Conservation (phyloP, 1,139 yeast genomes). For the Blastobotrys elegans region DNA sequence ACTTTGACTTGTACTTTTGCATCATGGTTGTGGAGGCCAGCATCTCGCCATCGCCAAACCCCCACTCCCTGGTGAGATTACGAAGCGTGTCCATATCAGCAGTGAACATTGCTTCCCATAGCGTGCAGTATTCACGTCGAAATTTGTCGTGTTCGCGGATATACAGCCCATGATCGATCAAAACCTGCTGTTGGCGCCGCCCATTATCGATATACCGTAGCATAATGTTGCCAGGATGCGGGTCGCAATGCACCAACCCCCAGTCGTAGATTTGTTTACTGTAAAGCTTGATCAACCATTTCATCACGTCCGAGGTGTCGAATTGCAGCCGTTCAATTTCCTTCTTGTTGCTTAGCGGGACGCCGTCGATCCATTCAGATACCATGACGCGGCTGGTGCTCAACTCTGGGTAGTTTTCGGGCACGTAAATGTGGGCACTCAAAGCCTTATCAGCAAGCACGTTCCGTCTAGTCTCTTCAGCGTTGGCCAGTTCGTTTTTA, state of each 20-base stretch:
- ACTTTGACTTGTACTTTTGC: slow-evolving; percentile 38
- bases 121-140: slow-evolving; percentile 49
- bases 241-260: slow-evolving; percentile 77
- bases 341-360: slow-evolving; percentile 46
- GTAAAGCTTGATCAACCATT: slow-evolving; percentile 50
- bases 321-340: slow-evolving; percentile 41
- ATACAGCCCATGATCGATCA: slow-evolving; percentile 73
- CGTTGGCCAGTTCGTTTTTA: slow-evolving; percentile 50
- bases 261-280: slow-evolving; percentile 68
- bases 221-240: slow-evolving; percentile 76
- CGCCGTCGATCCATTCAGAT: slow-evolving; percentile 77
- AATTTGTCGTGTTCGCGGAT: slow-evolving; percentile 49
- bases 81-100: slow-evolving; percentile 47
- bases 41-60: slow-evolving; percentile 61
- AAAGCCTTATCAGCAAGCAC: slow-evolving; percentile 38
- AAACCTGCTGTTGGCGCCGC: slow-evolving; percentile 49
- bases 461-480: slow-evolving; percentile 34
- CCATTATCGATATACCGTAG: slow-evolving; percentile 41
- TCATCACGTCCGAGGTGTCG: slow-evolving; percentile 45
- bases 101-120: slow-evolving; percentile 62
- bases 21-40: slow-evolving; percentile 57
- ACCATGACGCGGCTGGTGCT: slow-evolving; percentile 51
- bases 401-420: slow-evolving; percentile 44
- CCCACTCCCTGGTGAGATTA: slow-evolving; percentile 56
- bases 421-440: slow-evolving; percentile 43